These are phyloP conservation scores for Moesziomyces aphidis DNA, from an alignment of 1,284 basidiomycete species.

Conservation along the genomic window DNA sequence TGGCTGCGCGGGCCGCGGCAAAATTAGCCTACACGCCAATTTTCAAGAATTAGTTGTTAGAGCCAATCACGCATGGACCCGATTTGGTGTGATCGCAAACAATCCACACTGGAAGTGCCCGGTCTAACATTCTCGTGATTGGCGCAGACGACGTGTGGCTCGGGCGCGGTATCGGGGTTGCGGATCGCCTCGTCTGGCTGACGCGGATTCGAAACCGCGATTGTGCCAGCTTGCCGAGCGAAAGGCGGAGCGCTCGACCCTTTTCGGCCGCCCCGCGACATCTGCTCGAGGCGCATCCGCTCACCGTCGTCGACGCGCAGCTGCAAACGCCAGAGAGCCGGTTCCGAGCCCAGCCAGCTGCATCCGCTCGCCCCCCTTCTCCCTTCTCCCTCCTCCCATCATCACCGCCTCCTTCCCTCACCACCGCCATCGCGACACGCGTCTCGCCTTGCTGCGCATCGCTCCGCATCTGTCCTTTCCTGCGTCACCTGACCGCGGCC, in stretches of 20 bases:
- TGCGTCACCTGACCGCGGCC: neutral
- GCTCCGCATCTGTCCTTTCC: neutral
- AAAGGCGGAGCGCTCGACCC: neutral
- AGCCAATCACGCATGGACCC: no score
- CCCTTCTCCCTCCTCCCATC: neutral
- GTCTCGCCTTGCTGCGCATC: neutral
- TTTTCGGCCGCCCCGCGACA: neutral
- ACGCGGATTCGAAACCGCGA: neutral
- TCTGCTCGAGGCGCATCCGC: neutral
- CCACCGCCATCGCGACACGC: neutral
- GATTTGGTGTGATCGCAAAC: no score
- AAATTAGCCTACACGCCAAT: neutral
- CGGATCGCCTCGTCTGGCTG: neutral
- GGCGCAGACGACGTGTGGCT: no score
- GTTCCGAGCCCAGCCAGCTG: neutral
- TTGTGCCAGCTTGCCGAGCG: neutral
- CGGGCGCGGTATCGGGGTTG: no score
- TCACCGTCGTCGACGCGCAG: no score
- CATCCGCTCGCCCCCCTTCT: neutral
- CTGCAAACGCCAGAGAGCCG: neutral
- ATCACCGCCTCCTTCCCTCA: neutral
- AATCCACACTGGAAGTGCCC: no score
- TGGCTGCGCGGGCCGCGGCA: conserved; percentile 9
- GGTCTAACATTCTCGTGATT: no score
- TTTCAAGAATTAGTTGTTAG: no score